A percentile compares a stretch with the other conserved stretches of the same genome.
These are phyloP conservation scores for Fomitiporia mediterranea DNA, from an alignment of 1,284 basidiomycete species.

Conservation along the genomic window DNA sequence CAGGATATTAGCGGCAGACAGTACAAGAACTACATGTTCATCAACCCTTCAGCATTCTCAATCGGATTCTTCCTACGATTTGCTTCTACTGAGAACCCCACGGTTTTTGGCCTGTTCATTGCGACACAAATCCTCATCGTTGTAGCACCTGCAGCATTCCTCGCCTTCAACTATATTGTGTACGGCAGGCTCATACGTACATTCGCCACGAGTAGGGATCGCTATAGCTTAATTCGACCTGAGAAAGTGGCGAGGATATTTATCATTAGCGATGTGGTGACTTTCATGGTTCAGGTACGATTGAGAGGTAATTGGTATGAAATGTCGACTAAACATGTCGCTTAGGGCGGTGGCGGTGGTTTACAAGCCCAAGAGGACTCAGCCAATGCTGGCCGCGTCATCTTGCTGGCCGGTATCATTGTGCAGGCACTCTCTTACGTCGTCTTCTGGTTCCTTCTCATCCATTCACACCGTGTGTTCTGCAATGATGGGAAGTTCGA, in stretches of 20 bases:
- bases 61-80: slow-evolving; percentile 4
- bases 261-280: slow-evolving; percentile 17
- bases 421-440: slow-evolving; percentile 15
- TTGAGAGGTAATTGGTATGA: too few relatives aligned
- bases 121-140: slow-evolving; percentile 11
- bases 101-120: slow-evolving; percentile 2
- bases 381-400: neutral
- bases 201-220: neutral
- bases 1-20: neutral
- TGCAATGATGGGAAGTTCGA: neutral
- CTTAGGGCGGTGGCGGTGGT: slow-evolving; percentile 1
- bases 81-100: neutral
- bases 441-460: slow-evolving; percentile 12
- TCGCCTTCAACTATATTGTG: slow-evolving; percentile 19
- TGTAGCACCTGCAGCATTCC: slow-evolving; percentile 11
- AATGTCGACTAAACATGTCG: neutral
- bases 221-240: slow-evolving; percentile 9
- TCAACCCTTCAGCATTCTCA: neutral
- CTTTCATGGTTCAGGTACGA: slow-evolving; percentile 13
- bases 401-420: slow-evolving; percentile 18
- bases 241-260: slow-evolving; percentile 1
- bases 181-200: slow-evolving; percentile 15
- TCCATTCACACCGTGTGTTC: slow-evolving; percentile 8
- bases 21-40: neutral
- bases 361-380: neutral